Conservation (phyloP, 1,139 yeast genomes). For the Blastobotrys illinoisensis region DNA sequence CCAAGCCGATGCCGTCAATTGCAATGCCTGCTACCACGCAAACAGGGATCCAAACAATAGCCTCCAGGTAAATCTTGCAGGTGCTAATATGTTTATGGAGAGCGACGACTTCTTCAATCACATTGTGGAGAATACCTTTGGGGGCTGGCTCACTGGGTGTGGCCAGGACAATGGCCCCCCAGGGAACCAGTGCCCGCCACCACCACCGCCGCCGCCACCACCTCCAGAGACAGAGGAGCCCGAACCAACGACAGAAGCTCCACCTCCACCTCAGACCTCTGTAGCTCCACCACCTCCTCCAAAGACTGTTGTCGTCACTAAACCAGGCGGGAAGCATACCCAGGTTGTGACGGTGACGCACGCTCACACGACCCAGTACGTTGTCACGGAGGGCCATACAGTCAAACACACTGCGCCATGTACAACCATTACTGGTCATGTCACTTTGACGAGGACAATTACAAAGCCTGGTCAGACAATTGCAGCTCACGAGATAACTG, state of each 20-base stretch:
- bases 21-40: conserved; percentile 21
- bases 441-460: conserved; percentile 3
- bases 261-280: neutral
- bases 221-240: too few relatives aligned
- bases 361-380: neutral
- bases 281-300: conserved; percentile 1
- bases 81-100: conserved; percentile 17
- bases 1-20: conserved; percentile 14
- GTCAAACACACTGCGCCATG: neutral
- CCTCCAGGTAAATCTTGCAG: conserved; percentile 19
- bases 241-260: neutral
- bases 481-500: neutral
- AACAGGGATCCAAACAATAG: conserved; percentile 11
- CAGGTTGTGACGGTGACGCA: neutral
- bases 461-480: conserved; percentile 2
- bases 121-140: conserved; percentile 18
- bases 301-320: conserved; percentile 2
- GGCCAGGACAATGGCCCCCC: conserved; percentile 1
- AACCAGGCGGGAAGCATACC: neutral
- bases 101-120: conserved; percentile 20
- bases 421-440: conserved; percentile 5
- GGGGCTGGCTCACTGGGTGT: conserved; percentile 1
- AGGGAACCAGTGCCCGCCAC: neutral
- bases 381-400: neutral
- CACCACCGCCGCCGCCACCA: neutral